Percentiles rank a stretch among this genome's conserved stretches.
Conservation (phyloP, 345 rosid species). For the Camelina sativa region DNA sequence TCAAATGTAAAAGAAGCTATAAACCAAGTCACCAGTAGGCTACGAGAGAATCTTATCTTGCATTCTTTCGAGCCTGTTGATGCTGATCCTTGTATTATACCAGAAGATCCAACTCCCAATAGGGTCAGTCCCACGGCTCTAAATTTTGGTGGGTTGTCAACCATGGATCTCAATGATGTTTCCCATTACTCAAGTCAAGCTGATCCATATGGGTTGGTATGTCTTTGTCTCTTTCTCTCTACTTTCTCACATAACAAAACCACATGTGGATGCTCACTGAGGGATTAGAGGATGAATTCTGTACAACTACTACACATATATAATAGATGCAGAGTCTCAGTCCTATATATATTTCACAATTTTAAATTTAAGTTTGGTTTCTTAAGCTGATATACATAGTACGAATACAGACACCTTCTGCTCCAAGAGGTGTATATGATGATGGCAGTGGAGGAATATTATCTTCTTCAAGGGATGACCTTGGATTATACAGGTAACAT, state of each 20-base stretch:
- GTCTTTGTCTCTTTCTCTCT: background rate
- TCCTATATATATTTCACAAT: no score
- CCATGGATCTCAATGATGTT: background rate
- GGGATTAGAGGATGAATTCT: no score
- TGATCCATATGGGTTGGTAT: background rate
- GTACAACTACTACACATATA: no score
- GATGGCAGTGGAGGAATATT: background rate
- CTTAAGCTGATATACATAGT: background rate
- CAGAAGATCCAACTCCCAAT: background rate
- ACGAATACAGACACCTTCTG: background rate
- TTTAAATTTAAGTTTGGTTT: background rate
- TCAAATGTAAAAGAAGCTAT: slow-evolving; percentile 62
- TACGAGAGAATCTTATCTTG: background rate
- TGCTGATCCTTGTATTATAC: background rate
- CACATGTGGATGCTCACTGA: no score
- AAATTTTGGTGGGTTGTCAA: background rate
- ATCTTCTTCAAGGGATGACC: background rate
- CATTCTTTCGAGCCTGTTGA: background rate
- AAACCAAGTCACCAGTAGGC: slow-evolving; percentile 58
- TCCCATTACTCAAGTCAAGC: background rate
- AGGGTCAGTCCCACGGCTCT: background rate
- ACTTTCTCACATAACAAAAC: no score
- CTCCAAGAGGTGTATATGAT: background rate
- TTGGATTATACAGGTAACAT: background rate
- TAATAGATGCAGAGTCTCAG: no score